These are phyloP conservation scores for Candida stauntonica DNA, from an alignment of 805 yeast species.

Conservation along the genomic window DNA sequence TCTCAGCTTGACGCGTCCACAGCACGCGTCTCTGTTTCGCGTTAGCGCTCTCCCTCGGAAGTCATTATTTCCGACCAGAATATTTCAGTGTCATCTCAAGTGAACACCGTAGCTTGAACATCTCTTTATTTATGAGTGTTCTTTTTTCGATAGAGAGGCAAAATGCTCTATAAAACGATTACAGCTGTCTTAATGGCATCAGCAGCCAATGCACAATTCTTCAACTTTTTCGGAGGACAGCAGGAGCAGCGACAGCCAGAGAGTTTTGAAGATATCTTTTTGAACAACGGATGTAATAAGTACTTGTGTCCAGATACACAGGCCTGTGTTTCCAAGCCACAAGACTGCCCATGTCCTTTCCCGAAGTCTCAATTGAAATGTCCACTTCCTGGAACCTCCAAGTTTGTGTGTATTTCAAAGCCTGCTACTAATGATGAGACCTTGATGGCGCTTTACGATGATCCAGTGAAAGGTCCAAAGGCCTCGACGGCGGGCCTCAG, in stretches of 20 bases:
- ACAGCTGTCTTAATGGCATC: slow-evolving; percentile 5
- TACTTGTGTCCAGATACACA: slow-evolving; percentile 84
- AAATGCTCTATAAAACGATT: background rate
- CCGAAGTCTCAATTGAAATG: slow-evolving; percentile 85
- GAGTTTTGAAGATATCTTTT: slow-evolving; percentile 32
- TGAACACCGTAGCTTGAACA: no score
- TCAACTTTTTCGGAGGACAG: slow-evolving; percentile 39
- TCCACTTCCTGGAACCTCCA: slow-evolving; percentile 58
- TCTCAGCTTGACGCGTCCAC: background rate
- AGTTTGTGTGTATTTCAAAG: slow-evolving; percentile 77
- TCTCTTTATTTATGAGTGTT: no score
- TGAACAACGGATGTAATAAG: slow-evolving; percentile 47
- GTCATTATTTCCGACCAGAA: background rate
- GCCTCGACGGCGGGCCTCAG: slow-evolving; percentile 46
- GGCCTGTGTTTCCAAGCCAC: slow-evolving; percentile 62
- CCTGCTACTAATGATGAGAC: slow-evolving; percentile 50
- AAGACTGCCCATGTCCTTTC: slow-evolving; percentile 87
- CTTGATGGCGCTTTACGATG: slow-evolving; percentile 32
- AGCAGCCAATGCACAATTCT: slow-evolving; percentile 34
- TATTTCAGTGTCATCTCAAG: no score
- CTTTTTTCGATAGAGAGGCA: no score
- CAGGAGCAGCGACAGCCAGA: slow-evolving; percentile 31
- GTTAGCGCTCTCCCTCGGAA: background rate
- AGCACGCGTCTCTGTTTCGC: background rate
- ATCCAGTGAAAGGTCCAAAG: slow-evolving; percentile 46